phyloP scores from a whole-genome alignment of 768 basidiomycete species.

The Tylopilus sp. region DNA sequence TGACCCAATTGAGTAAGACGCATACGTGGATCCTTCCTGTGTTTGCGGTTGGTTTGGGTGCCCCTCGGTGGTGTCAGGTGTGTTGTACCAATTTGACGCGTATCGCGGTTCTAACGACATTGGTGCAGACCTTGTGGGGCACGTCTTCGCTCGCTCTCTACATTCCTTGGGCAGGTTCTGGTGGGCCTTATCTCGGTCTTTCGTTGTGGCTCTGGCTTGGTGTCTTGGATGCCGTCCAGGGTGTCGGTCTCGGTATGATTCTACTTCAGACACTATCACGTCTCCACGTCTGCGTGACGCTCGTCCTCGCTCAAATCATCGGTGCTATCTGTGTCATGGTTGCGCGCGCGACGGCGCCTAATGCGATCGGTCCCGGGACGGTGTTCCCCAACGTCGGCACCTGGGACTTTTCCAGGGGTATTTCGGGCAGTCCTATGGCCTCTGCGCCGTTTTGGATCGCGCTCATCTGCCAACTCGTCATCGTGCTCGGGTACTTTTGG shows the following conservation, averaged over 20 bases:
- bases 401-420: constrained; percentile 80
- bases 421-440: constrained; percentile 77
- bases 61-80: constrained; percentile 93
- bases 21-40: constrained; percentile 95
- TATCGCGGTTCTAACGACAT: background rate
- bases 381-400: constrained; percentile 92
- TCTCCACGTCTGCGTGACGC: constrained; percentile 89
- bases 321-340: constrained; percentile 91
- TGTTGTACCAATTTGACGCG: background rate
- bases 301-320: constrained; percentile 87
- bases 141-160: constrained; percentile 91
- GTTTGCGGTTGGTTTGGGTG: constrained; percentile 92
- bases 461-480: constrained; percentile 71
- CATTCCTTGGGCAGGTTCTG: constrained; percentile 86
- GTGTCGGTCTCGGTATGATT: constrained; percentile 92
- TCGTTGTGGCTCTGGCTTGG: constrained; percentile 95
- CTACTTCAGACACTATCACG: constrained; percentile 84
- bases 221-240: constrained; percentile 90
- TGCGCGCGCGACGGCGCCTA: constrained; percentile 87
- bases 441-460: constrained; percentile 88
- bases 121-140: constrained; percentile 81
- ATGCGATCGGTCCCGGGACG: constrained; percentile 81
- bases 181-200: constrained; percentile 86
- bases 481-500: constrained; percentile 92
- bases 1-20: constrained; percentile 87